These are phyloP conservation scores for Wickerhamomyces ciferrii DNA, from an alignment of 805 yeast genomes.

Conservation along the genomic window DNA sequence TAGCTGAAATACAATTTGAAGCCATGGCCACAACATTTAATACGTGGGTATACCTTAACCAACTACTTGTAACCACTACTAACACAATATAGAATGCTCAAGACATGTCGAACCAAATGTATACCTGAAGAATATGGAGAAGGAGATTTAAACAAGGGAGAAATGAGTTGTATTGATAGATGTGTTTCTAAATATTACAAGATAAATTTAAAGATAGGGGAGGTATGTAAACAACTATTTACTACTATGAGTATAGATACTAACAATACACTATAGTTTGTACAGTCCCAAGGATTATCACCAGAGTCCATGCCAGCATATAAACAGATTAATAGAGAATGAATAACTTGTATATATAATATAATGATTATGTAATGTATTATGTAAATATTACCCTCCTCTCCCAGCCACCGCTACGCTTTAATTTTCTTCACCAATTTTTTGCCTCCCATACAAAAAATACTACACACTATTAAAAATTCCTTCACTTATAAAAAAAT, in stretches of 20 bases:
- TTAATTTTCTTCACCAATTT: not conserved
- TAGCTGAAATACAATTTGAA: constrained; percentile 64
- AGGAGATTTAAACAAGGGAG: constrained; percentile 80
- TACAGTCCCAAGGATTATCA: constrained; percentile 17
- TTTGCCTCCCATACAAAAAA: not conserved
- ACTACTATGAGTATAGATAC: not conserved
- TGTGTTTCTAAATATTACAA: constrained; percentile 81
- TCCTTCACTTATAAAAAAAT: not conserved
- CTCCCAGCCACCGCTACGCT: not conserved
- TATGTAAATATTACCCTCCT: not conserved
- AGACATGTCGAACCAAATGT: constrained; percentile 70
- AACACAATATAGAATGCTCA: constrained; percentile 36
- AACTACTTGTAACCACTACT: not conserved
- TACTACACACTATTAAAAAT: not conserved
- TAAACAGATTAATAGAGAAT: constrained; percentile 5
- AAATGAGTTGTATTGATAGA: constrained; percentile 73
- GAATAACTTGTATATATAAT: not conserved
- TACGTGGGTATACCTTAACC: constrained; percentile 21
- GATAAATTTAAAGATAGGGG: constrained; percentile 62
- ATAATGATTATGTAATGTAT: not conserved
- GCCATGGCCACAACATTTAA: constrained; percentile 56
- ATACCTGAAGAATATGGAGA: constrained; percentile 84
- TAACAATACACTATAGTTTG: constrained; percentile 13
- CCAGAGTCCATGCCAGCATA: constrained; percentile 19
- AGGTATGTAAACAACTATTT: constrained; percentile 15